Percentiles rank a stretch among this genome's conserved stretches.
phyloP scores from a whole-genome alignment of 2,329 filamentous ascomycete genomes.

The Claviceps quebecensis region DNA sequence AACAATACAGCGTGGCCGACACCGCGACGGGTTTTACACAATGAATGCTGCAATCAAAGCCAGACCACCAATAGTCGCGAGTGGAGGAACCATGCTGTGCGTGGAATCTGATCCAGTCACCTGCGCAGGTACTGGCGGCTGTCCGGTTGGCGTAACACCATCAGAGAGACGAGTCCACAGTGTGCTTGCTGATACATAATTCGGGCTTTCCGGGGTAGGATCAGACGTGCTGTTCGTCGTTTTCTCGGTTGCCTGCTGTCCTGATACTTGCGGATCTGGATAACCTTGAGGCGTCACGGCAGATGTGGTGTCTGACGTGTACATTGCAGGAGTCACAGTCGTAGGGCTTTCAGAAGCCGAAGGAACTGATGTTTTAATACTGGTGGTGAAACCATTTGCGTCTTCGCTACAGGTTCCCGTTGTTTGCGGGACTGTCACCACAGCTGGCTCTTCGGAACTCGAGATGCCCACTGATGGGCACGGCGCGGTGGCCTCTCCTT shows the following conservation, averaged over 20 bases:
- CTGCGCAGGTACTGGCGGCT: conserved; percentile 13
- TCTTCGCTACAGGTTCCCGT: conserved; percentile 3
- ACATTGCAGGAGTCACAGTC: not conserved
- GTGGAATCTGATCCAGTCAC: conserved; percentile 16
- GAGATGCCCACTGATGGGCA: conserved; percentile 1
- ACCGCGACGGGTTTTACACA: conserved; percentile 7
- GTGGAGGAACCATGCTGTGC: conserved; percentile 9
- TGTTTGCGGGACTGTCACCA: not conserved
- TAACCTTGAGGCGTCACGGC: conserved; percentile 1
- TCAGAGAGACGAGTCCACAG: conserved; percentile 12
- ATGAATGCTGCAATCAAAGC: conserved; percentile 15
- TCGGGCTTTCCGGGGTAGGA: conserved; percentile 4
- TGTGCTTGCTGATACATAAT: conserved; percentile 10
- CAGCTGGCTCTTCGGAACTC: not conserved
- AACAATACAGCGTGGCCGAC: not conserved
- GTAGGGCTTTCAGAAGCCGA: not conserved
- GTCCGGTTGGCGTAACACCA: conserved; percentile 8
- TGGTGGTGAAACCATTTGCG: not conserved
- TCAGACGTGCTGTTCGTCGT: conserved; percentile 7
- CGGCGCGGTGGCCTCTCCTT: not conserved
- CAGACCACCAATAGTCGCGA: conserved; percentile 13
- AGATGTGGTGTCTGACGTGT: conserved; percentile 1
- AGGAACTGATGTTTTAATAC: not conserved
- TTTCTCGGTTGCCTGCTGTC: conserved; percentile 1
- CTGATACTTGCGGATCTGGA: not conserved